Percentiles rank a stretch among this genome's conserved stretches.
Conservation (phyloP, 1,284 basidiomycete species). For the Boletus smithii region DNA sequence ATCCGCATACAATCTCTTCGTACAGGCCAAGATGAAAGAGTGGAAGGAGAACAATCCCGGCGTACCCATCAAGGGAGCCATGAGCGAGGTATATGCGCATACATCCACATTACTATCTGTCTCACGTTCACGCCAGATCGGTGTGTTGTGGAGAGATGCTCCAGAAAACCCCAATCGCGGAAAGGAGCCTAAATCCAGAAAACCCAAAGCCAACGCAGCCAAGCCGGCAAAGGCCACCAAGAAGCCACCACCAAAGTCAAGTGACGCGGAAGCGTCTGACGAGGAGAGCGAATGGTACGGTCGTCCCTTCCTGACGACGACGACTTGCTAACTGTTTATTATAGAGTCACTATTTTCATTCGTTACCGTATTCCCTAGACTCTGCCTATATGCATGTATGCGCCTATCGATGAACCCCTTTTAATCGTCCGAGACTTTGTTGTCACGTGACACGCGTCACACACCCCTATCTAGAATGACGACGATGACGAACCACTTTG, state of each 20-base stretch:
- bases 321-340: neutral
- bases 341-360: constrained; percentile 10
- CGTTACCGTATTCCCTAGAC: constrained; percentile 15
- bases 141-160: constrained; percentile 49
- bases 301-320: neutral
- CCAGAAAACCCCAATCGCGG: constrained; percentile 61
- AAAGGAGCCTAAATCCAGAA: constrained; percentile 41
- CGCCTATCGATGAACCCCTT: too few species aligned
- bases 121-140: constrained; percentile 42
- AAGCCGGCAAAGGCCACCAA: constrained; percentile 20
- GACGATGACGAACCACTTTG: constrained; percentile 9
- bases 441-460: constrained; percentile 19
- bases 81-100: constrained; percentile 42
- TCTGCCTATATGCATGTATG: constrained; percentile 7
- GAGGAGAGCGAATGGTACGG: constrained; percentile 25
- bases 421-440: too few species aligned
- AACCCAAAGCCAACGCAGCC: constrained; percentile 37
- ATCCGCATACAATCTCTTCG: constrained; percentile 53
- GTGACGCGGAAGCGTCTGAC: constrained; percentile 23
- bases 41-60: constrained; percentile 54
- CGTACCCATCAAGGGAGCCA: constrained; percentile 47
- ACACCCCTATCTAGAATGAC: constrained; percentile 19
- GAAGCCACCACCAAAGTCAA: constrained; percentile 22
- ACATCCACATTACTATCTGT: constrained; percentile 1
- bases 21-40: constrained; percentile 49